phyloP scores from a whole-genome alignment of 306 rosid genomes.

The Sindora glabra region DNA sequence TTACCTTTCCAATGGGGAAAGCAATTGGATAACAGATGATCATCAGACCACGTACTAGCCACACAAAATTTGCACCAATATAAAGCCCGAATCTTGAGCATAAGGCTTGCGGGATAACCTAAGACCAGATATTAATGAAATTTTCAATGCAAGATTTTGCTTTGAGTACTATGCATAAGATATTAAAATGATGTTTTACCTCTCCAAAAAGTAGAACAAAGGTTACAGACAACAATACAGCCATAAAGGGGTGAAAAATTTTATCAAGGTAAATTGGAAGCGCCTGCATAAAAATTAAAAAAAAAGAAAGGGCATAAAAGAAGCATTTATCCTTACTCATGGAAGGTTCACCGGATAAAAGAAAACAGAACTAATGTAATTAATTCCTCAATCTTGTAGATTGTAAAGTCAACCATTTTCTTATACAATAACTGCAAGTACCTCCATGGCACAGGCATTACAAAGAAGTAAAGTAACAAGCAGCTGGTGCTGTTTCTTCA shows the following conservation, averaged over 20 bases:
- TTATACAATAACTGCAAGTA: constrained; percentile 5
- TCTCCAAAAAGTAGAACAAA: constrained; percentile 83
- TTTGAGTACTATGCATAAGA: not conserved
- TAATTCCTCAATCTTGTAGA: no score
- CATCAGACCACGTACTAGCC: constrained; percentile 79
- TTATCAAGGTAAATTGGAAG: constrained; percentile 80
- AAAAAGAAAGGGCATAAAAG: not conserved
- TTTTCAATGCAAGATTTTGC: constrained; percentile 17
- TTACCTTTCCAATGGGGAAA: constrained; percentile 79
- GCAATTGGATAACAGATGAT: constrained; percentile 72
- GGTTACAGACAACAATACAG: constrained; percentile 74
- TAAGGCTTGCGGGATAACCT: constrained; percentile 92
- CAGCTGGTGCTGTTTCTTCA: constrained; percentile 81
- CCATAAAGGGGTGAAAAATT: constrained; percentile 70
- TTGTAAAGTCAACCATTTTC: not conserved
- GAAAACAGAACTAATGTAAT: no score
- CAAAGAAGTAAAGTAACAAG: constrained; percentile 79
- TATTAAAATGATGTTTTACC: constrained; percentile 30
- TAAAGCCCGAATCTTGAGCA: constrained; percentile 76
- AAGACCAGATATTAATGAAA: constrained; percentile 10
- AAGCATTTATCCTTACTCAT: not conserved
- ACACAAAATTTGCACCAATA: constrained; percentile 69
- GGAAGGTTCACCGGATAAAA: not conserved
- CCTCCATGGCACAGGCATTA: constrained; percentile 97
- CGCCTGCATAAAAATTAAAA: constrained; percentile 49